A percentile compares a stretch with the other conserved stretches of the same genome.
phyloP scores from a whole-genome alignment of 768 basidiomycete species.

The Antrodiella citrinella region DNA sequence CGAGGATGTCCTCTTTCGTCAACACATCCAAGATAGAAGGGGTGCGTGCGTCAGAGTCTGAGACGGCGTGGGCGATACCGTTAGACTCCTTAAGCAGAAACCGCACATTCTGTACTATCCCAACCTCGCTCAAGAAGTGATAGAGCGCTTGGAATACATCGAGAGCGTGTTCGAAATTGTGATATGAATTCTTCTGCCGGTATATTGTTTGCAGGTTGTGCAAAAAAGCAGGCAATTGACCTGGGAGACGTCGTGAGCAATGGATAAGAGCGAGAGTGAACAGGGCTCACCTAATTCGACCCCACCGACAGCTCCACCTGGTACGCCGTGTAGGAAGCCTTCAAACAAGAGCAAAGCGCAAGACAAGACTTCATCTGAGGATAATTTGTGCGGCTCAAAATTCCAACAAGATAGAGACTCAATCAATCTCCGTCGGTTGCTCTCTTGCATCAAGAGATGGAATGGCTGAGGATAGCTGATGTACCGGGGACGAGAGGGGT shows the following conservation, averaged over 20 bases:
- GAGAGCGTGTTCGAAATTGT: conserved; percentile 95
- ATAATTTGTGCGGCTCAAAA: conserved; percentile 82
- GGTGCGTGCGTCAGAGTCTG: background rate
- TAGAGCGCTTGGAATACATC: conserved; percentile 95
- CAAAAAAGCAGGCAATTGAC: conserved; percentile 69
- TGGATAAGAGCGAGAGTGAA: too few species aligned
- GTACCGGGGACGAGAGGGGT: background rate
- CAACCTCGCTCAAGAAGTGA: conserved; percentile 71
- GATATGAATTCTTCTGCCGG: conserved; percentile 86
- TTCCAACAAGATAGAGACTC: conserved; percentile 69
- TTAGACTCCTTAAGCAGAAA: conserved; percentile 42
- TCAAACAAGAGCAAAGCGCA: conserved; percentile 87
- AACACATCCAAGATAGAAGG: conserved; percentile 20
- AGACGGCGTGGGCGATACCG: conserved; percentile 2
- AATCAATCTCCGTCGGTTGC: conserved; percentile 59
- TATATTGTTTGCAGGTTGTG: conserved; percentile 89
- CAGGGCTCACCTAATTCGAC: background rate
- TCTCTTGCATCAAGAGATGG: conserved; percentile 12
- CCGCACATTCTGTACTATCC: conserved; percentile 71
- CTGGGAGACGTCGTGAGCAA: conserved; percentile 41
- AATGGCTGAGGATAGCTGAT: background rate
- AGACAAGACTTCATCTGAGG: conserved; percentile 73
- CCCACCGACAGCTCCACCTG: background rate
- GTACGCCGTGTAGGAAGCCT: conserved; percentile 14
- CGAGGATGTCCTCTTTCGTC: conserved; percentile 68